These are phyloP conservation scores for Cryphonectria nitschkei DNA, from an alignment of 2,329 filamentous ascomycete species.

Conservation along the genomic window DNA sequence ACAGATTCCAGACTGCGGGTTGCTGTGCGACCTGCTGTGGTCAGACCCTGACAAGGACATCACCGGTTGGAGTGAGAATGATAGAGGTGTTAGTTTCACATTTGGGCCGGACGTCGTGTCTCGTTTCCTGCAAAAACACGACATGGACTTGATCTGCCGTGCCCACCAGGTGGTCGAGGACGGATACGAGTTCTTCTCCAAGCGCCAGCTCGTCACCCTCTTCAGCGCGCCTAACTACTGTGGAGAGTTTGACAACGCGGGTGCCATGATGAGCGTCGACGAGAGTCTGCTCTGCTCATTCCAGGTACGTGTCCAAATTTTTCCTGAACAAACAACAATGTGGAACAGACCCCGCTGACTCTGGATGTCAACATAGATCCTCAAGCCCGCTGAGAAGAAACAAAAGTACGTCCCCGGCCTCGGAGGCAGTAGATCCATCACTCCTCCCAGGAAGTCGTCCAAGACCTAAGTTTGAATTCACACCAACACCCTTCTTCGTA, in stretches of 20 bases:
- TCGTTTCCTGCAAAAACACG: constrained; percentile 96
- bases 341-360: not conserved
- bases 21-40: constrained; percentile 97
- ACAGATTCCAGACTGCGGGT: constrained; percentile 95
- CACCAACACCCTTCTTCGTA: constrained; percentile 68
- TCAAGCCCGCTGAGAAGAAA: constrained; percentile 99
- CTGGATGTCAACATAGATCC: constrained; percentile 64
- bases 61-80: constrained; percentile 98
- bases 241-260: constrained; percentile 98
- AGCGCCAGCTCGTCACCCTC: constrained; percentile 93
- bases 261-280: constrained; percentile 99
- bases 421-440: constrained; percentile 67
- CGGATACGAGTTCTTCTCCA: constrained; percentile 99
- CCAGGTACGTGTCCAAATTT: constrained; percentile 66
- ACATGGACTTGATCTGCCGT: constrained; percentile 99
- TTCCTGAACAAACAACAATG: not conserved
- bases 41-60: constrained; percentile 99
- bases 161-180: constrained; percentile 99
- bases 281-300: constrained; percentile 98
- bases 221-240: constrained; percentile 99
- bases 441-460: constrained; percentile 70
- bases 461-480: constrained; percentile 73
- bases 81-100: constrained; percentile 97
- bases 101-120: constrained; percentile 98
- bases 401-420: constrained; percentile 96